A percentile compares a stretch with the other conserved stretches of the same genome.
phyloP scores from a whole-genome alignment of 768 basidiomycete genomes.

The Auriscalpium microsporum region DNA sequence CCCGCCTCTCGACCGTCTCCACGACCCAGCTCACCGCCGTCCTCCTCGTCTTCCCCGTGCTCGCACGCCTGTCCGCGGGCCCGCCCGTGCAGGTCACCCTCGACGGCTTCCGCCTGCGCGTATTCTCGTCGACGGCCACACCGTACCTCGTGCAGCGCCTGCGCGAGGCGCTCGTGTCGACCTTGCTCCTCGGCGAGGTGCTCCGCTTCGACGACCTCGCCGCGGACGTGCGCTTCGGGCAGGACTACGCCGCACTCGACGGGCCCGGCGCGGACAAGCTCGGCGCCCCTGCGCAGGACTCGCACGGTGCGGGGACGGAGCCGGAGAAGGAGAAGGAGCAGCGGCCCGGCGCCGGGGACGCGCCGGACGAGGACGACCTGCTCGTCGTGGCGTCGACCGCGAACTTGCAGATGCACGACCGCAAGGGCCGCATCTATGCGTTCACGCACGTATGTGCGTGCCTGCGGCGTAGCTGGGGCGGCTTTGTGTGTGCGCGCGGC shows the following conservation, averaged over 20 bases:
- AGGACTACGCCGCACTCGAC: neutral
- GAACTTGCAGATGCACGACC: slow-evolving; percentile 31
- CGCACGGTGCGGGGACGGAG: neutral
- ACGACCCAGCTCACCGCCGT: slow-evolving; percentile 17
- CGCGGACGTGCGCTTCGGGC: slow-evolving; percentile 24
- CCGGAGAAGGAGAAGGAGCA: neutral
- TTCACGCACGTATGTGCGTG: slow-evolving; percentile 31
- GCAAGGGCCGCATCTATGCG: slow-evolving; percentile 29
- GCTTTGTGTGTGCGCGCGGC: slow-evolving; percentile 22
- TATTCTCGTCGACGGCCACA: slow-evolving; percentile 26
- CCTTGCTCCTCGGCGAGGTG: slow-evolving; percentile 33
- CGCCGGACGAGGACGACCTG: slow-evolving; percentile 23
- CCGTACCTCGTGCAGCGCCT: slow-evolving; percentile 31
- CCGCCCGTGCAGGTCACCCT: slow-evolving; percentile 28
- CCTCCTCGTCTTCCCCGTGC: slow-evolving; percentile 32
- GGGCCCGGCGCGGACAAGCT: slow-evolving; percentile 1
- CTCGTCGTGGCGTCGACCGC: slow-evolving; percentile 23
- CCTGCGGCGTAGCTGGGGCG: slow-evolving; percentile 30
- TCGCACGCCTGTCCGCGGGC: slow-evolving; percentile 29
- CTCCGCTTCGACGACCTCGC: slow-evolving; percentile 31
- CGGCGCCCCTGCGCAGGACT: neutral
- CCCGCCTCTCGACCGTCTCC: slow-evolving; percentile 12
- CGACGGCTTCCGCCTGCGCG: slow-evolving; percentile 28
- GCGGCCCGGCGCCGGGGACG: neutral
- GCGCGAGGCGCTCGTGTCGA: slow-evolving; percentile 30